A percentile compares a stretch with the other conserved stretches of the same genome.
These are phyloP conservation scores for Fusarium denticulatum DNA, from an alignment of 2,329 filamentous ascomycete species.

Conservation along the genomic window DNA sequence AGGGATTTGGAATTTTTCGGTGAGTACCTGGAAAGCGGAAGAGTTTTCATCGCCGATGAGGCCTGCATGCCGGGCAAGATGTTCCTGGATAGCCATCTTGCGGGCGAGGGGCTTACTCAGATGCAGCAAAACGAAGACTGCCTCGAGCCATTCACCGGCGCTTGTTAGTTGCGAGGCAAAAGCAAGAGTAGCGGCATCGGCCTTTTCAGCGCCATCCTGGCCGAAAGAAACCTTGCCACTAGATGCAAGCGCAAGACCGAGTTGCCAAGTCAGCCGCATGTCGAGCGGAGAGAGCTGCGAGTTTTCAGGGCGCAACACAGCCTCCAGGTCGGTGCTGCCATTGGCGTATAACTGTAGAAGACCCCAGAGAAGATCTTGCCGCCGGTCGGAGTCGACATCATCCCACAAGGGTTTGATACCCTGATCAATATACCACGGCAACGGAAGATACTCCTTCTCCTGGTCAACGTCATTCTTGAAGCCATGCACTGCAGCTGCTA, in stretches of 20 bases:
- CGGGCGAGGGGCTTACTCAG: conserved; percentile 72
- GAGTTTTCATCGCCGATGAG: conserved; percentile 69
- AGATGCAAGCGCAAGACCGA: conserved; percentile 73
- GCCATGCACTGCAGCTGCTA: conserved; percentile 76
- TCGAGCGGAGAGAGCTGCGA: conserved; percentile 79
- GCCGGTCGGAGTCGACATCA: conserved; percentile 64
- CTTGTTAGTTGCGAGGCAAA: conserved; percentile 73
- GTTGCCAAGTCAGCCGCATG: conserved; percentile 83
- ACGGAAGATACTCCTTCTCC: conserved; percentile 76
- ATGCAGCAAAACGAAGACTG: conserved; percentile 81
- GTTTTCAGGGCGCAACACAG: conserved; percentile 79
- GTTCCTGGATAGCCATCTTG: conserved; percentile 74
- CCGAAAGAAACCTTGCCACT: conserved; percentile 64
- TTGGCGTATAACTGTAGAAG: conserved; percentile 83
- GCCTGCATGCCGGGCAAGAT: conserved; percentile 77
- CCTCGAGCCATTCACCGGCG: conserved; percentile 73
- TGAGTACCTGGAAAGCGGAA: conserved; percentile 67
- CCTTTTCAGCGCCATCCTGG: conserved; percentile 65
- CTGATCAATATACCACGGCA: conserved; percentile 75
- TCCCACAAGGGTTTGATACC: conserved; percentile 68
- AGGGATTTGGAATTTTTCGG: conserved; percentile 75
- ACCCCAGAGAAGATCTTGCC: conserved; percentile 87
- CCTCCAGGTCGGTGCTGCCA: conserved; percentile 68
- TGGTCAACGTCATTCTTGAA: conserved; percentile 79
- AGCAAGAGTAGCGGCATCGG: conserved; percentile 72